Percentiles rank a stretch among this genome's conserved stretches.
These are phyloP conservation scores for Prunus salicina DNA, from an alignment of 306 rosid genomes.

Conservation along the genomic window DNA sequence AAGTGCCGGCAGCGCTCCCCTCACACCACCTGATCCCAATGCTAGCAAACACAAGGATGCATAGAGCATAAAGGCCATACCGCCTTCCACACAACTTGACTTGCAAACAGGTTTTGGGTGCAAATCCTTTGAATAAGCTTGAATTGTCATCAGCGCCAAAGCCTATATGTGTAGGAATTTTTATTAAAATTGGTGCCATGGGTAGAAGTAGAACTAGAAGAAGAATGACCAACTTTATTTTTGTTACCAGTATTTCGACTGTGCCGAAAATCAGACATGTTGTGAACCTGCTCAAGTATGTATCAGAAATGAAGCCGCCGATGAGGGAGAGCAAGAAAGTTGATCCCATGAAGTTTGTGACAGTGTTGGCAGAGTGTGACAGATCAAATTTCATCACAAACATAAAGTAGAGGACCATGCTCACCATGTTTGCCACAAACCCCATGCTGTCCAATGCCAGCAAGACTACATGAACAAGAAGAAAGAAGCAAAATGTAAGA, in stretches of 20 bases:
- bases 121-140: conserved; percentile 48
- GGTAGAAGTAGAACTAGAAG: not conserved
- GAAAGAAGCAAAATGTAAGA: not conserved
- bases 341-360: conserved; percentile 82
- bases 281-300: conserved; percentile 60
- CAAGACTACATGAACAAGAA: conserved; percentile 33
- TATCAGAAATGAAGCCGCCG: conserved; percentile 86
- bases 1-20: conserved; percentile 68
- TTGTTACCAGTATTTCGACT: conserved; percentile 56
- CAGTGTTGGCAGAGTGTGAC: conserved; percentile 63
- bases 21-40: conserved; percentile 70
- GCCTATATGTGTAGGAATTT: conserved; percentile 26
- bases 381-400: conserved; percentile 60
- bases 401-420: conserved; percentile 64
- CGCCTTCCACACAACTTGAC: conserved; percentile 55
- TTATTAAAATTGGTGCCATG: not conserved
- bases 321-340: conserved; percentile 64
- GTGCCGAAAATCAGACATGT: conserved; percentile 67
- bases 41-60: conserved; percentile 54
- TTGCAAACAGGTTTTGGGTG: conserved; percentile 48
- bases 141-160: conserved; percentile 48
- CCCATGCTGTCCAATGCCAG: conserved; percentile 82
- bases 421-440: conserved; percentile 76
- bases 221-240: not conserved
- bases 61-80: conserved; percentile 48